These are phyloP conservation scores for Nigrograna mackinnonii DNA, from an alignment of 2,329 filamentous ascomycete genomes.

Conservation along the genomic window DNA sequence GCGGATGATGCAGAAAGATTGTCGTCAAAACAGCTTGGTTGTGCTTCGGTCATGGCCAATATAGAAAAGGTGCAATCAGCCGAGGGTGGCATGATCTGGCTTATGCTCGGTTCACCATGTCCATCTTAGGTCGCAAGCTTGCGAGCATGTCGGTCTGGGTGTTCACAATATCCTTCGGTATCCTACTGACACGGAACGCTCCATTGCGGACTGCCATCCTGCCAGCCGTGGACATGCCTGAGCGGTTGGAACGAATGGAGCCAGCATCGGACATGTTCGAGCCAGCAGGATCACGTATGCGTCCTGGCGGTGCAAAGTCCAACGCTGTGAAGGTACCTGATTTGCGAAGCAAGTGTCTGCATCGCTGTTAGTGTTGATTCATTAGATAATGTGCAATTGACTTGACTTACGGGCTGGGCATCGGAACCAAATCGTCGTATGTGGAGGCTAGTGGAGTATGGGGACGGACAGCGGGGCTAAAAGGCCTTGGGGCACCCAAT, in stretches of 20 bases:
- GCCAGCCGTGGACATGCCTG: conserved; percentile 73
- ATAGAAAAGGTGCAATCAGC: conserved; percentile 5
- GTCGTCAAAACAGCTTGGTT: conserved; percentile 24
- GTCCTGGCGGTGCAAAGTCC: conserved; percentile 79
- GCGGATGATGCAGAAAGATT: conserved; percentile 22
- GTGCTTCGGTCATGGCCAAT: conserved; percentile 10
- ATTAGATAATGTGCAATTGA: too few relatives aligned
- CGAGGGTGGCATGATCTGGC: neutral
- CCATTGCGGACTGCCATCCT: conserved; percentile 74
- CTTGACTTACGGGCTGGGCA: conserved; percentile 86
- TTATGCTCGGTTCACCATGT: conserved; percentile 46
- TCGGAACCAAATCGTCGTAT: conserved; percentile 81
- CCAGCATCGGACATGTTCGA: conserved; percentile 48
- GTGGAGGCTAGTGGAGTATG: conserved; percentile 80
- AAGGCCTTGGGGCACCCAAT: conserved; percentile 64
- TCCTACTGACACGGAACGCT: conserved; percentile 82
- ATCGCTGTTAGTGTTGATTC: too few relatives aligned
- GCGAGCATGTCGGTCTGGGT: conserved; percentile 68
- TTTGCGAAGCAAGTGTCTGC: conserved; percentile 72
- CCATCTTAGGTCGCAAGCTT: conserved; percentile 62
- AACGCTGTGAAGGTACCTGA: conserved; percentile 77
- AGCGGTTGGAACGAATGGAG: conserved; percentile 69
- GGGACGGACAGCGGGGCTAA: conserved; percentile 71
- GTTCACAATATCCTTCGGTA: conserved; percentile 81
- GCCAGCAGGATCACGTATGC: conserved; percentile 59